Base-by-base conservation (phyloP, 176 grass and related monocot species). In the Pontederia paniculata region DNA sequence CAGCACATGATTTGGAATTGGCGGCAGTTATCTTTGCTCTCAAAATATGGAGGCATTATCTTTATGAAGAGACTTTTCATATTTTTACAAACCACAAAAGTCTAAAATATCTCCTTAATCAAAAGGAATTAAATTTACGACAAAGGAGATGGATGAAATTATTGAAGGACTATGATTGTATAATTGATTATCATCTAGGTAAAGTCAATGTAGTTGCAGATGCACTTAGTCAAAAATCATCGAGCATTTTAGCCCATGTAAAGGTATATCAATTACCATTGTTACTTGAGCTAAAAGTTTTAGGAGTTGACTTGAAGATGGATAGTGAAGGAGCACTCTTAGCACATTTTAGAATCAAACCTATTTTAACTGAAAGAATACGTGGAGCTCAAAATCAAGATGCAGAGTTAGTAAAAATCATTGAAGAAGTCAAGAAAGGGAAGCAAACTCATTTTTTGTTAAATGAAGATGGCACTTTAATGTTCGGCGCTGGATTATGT, bases 61-160 rank as follows among this genome's bases (percentile, higher is more conserved):
- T 1, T 5, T 46, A 16, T 8, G 1, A 9, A 18, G 10, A 19
- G 2, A 14, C 10, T 4, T 50, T 0, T 8, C 1, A 18, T 8
- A 17, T 72, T 16, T 61, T 12, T 9, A 72, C 55, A 5, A 18
- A 72, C 9, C 55, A 72, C 19, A 13, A 72, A 9, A 72, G 44
- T 51, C 17, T 72, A n/a, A 72, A 62, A 16, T 72, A 72, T 52
- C 2, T 60, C 0, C 42, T 72, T 11, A 42, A 9, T 14, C 41
- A 71, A 42, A 17, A 12, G 22, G 25, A 57, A 8, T 15, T 57
- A 8, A 70, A 56, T 22, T 1, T 57, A 5, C 42, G 13, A 0
- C 23, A 70, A 58, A 20, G 51, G 0, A 3, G 16, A n/a, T 70
- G 67, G 53, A 6, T 68, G 16, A 45, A 68, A 17, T 14, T 52